phyloP scores from a whole-genome alignment of 352 stramenopile genomes.

The Pythium aquatile region DNA sequence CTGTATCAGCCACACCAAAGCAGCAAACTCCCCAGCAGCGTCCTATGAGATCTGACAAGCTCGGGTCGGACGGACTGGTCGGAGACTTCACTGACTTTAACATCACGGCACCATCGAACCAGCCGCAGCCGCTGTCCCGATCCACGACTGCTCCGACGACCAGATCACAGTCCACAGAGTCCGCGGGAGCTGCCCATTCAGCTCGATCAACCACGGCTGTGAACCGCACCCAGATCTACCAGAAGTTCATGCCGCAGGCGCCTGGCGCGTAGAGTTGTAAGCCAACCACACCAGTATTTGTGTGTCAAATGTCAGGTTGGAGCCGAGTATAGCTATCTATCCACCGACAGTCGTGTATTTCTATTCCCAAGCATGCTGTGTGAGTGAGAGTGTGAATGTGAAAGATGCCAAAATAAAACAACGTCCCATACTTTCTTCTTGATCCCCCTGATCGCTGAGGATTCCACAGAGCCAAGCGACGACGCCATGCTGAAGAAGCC shows the following conservation, averaged over 20 bases:
- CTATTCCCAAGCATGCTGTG: constrained; percentile 2
- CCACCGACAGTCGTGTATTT: not conserved
- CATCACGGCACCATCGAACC: not conserved
- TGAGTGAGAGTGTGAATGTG: constrained; percentile 9
- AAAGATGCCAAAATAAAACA: constrained; percentile 4
- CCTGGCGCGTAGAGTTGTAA: constrained; percentile 4
- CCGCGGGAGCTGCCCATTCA: not conserved
- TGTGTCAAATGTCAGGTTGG: not conserved
- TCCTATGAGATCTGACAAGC: constrained; percentile 13
- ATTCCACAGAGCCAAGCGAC: not conserved
- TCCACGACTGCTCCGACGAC: not conserved
- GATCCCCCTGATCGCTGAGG: not conserved
- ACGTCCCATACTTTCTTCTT: not conserved
- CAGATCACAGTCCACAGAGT: not conserved
- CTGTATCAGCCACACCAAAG: not conserved
- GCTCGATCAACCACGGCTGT: not conserved
- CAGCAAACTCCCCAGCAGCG: constrained; percentile 4
- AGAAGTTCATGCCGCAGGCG: constrained; percentile 24
- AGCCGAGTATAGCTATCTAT: constrained; percentile 7
- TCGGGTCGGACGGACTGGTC: constrained; percentile 5
- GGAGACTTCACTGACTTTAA: constrained; percentile 15
- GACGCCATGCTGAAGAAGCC: constrained; percentile 16
- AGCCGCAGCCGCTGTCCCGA: not conserved
- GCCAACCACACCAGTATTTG: not conserved
- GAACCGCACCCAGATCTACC: constrained; percentile 22